phyloP scores from a whole-genome alignment of 2,329 filamentous ascomycete genomes.

The Thielaviopsis populi region DNA sequence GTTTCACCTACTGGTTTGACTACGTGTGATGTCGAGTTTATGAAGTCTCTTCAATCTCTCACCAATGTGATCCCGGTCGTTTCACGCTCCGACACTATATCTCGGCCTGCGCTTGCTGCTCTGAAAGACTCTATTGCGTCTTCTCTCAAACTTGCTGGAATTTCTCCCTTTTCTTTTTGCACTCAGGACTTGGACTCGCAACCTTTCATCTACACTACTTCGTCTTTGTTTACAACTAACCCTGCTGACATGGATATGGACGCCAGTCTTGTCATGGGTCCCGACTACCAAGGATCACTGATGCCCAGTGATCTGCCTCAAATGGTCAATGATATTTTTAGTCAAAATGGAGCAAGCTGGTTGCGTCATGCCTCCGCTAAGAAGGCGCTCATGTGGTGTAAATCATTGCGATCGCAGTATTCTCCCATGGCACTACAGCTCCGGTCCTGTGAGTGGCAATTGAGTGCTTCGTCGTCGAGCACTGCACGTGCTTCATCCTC shows the following conservation, averaged over 20 bases:
- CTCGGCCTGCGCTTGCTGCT: slow-evolving; percentile 37
- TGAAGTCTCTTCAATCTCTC: slow-evolving; percentile 51
- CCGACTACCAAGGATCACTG: slow-evolving; percentile 74
- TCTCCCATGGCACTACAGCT: slow-evolving; percentile 19
- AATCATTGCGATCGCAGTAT: slow-evolving; percentile 18
- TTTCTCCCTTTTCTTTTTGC: slow-evolving; percentile 52
- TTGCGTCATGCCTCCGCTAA: slow-evolving; percentile 69
- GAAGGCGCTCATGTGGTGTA: slow-evolving; percentile 63
- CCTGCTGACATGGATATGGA: slow-evolving; percentile 44
- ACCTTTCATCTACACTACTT: slow-evolving; percentile 52
- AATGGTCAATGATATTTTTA: slow-evolving; percentile 62
- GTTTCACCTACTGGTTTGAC: slow-evolving; percentile 51
- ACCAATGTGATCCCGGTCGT: slow-evolving; percentile 80
- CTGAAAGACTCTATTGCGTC: slow-evolving; percentile 45
- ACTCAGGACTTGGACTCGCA: not conserved
- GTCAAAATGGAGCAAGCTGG: slow-evolving; percentile 62
- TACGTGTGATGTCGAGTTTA: slow-evolving; percentile 51
- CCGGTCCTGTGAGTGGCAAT: slow-evolving; percentile 35
- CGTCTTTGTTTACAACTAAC: slow-evolving; percentile 38
- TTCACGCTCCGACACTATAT: slow-evolving; percentile 58
- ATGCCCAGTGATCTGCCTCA: slow-evolving; percentile 55
- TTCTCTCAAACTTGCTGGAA: slow-evolving; percentile 40
- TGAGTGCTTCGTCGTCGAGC: not conserved
- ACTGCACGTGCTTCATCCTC: not conserved
- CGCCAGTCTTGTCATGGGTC: slow-evolving; percentile 81